These are phyloP conservation scores for Phialophora macrospora DNA, from an alignment of 2,329 filamentous ascomycete genomes.

Conservation along the genomic window DNA sequence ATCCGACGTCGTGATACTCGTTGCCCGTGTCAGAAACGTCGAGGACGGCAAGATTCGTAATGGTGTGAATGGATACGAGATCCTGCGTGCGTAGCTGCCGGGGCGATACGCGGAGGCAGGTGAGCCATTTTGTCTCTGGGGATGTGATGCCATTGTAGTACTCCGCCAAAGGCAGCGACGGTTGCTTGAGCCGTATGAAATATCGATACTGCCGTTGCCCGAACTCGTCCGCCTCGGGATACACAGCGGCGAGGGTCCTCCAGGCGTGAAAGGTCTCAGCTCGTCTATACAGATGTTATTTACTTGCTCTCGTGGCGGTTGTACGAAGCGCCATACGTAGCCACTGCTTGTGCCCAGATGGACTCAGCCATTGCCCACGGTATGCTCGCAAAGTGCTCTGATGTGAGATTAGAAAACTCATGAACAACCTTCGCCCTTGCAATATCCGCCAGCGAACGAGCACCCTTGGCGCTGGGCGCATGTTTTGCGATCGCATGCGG, in stretches of 20 bases:
- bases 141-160: slow-evolving; percentile 47
- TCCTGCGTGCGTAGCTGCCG: slow-evolving; percentile 44
- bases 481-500: slow-evolving; percentile 25
- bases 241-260: slow-evolving; percentile 49
- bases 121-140: slow-evolving; percentile 44
- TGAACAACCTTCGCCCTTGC: slow-evolving; percentile 30
- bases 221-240: slow-evolving; percentile 45
- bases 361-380: slow-evolving; percentile 49
- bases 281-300: slow-evolving; percentile 19
- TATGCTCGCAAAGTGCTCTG: slow-evolving; percentile 45
- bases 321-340: slow-evolving; percentile 43
- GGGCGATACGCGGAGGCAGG: slow-evolving; percentile 45
- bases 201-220: slow-evolving; percentile 41
- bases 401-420: slow-evolving; percentile 47
- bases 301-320: not conserved
- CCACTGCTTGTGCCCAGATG: slow-evolving; percentile 47
- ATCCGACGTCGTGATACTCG: slow-evolving; percentile 29
- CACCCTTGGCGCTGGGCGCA: slow-evolving; percentile 21
- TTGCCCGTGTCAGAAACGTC: slow-evolving; percentile 40
- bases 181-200: slow-evolving; percentile 42
- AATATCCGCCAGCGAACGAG: slow-evolving; percentile 34
- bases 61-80: slow-evolving; percentile 46
- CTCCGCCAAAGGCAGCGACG: slow-evolving; percentile 42
- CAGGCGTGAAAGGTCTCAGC: slow-evolving; percentile 49
- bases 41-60: slow-evolving; percentile 50